Conservation (phyloP, 495 filamentous ascomycete species). For the Staphylotrichum tortipilum region DNA sequence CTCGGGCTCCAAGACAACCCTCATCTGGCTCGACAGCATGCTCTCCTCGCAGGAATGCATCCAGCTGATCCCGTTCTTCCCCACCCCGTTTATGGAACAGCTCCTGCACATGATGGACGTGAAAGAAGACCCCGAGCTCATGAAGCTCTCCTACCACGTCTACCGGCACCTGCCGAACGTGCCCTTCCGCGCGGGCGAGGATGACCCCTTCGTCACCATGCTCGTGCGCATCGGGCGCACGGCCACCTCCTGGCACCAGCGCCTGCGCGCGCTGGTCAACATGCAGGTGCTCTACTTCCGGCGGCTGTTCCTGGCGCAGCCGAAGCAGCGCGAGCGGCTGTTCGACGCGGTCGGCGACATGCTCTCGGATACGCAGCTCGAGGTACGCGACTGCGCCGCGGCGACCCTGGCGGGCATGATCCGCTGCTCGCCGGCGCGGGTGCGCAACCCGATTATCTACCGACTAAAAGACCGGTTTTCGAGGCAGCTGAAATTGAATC, state of each 20-base stretch:
- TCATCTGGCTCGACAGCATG: slow-evolving; percentile 90
- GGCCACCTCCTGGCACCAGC: slow-evolving; percentile 90
- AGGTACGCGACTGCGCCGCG: slow-evolving; percentile 87
- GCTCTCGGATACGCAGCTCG: slow-evolving; percentile 84
- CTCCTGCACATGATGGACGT: slow-evolving; percentile 99
- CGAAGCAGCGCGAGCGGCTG: slow-evolving; percentile 63
- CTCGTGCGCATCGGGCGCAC: slow-evolving; percentile 84
- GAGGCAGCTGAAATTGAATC: slow-evolving; percentile 64
- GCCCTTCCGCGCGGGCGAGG: slow-evolving; percentile 78
- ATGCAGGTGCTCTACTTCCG: slow-evolving; percentile 99
- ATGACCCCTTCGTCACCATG: slow-evolving; percentile 70
- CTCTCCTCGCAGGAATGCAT: slow-evolving; percentile 89
- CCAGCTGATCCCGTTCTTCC: slow-evolving; percentile 84
- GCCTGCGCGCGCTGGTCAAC: slow-evolving; percentile 92
- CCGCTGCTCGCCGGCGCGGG: slow-evolving; percentile 77
- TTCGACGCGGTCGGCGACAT: slow-evolving; percentile 89
- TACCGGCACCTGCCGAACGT: slow-evolving; percentile 96
- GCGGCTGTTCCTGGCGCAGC: slow-evolving; percentile 84
- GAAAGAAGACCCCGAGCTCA: slow-evolving; percentile 94
- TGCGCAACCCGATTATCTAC: slow-evolving; percentile 67
- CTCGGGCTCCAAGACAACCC: slow-evolving; percentile 87
- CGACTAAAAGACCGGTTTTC: slow-evolving; percentile 73
- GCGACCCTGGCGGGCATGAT: slow-evolving; percentile 96
- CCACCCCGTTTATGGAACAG: slow-evolving; percentile 77
- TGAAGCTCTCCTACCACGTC: slow-evolving; percentile 90